Evolutionary conservation across 2,329 filamentous ascomycete species (phyloP).

Genomic region (Fusarium sambucinum): DNA sequence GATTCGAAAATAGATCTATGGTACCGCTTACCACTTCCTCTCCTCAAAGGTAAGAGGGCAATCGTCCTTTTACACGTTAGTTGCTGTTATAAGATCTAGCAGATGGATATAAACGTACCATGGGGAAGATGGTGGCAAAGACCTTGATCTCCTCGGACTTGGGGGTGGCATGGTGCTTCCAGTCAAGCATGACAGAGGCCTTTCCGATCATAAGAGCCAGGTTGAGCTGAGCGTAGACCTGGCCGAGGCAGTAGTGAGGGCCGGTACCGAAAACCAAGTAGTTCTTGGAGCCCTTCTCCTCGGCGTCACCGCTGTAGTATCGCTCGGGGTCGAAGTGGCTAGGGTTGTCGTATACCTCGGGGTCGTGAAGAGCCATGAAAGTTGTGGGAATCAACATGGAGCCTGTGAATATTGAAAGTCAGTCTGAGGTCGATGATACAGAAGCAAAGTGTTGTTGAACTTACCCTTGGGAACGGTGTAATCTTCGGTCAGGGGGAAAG

Average conservation of each 20-base stretch:
- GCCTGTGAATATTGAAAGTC: constrained; percentile 58
- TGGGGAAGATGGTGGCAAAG: constrained; percentile 97
- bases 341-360: constrained; percentile 90
- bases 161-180: constrained; percentile 88
- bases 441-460: constrained; percentile 30
- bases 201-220: constrained; percentile 91
- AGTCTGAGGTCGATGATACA: constrained; percentile 9
- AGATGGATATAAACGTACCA: constrained; percentile 69
- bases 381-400: constrained; percentile 95
- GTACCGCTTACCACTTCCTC: constrained; percentile 59
- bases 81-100: not conserved
- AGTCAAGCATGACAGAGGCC: constrained; percentile 87
- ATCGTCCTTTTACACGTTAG: constrained; percentile 72
- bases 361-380: constrained; percentile 90
- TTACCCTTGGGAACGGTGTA: constrained; percentile 93
- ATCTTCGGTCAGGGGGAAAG: constrained; percentile 86
- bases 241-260: constrained; percentile 95
- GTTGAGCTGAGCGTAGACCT: constrained; percentile 91
- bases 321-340: constrained; percentile 91
- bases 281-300: constrained; percentile 89
- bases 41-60: constrained; percentile 80
- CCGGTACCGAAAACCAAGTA: constrained; percentile 96
- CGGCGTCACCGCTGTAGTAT: constrained; percentile 90
- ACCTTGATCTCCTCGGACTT: constrained; percentile 95
- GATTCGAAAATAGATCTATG: constrained; percentile 9